These are phyloP conservation scores for Laburnicola sp. DNA, from an alignment of 2,329 filamentous ascomycete genomes.

Conservation along the genomic window DNA sequence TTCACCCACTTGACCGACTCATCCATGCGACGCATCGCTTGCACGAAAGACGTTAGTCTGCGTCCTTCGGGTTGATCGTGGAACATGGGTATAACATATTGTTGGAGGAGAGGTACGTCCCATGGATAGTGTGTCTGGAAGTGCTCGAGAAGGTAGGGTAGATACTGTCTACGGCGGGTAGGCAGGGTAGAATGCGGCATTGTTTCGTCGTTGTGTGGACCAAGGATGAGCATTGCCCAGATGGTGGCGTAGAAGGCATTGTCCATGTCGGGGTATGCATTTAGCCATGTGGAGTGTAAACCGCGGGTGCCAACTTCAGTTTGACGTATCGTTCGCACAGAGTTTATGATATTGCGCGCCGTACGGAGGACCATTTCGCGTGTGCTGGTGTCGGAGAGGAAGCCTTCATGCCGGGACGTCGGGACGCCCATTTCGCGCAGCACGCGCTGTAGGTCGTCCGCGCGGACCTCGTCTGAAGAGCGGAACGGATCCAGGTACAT, in stretches of 20 bases:
- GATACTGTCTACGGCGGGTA: conserved; percentile 56
- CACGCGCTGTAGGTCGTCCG: conserved; percentile 61
- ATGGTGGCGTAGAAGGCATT: conserved; percentile 71
- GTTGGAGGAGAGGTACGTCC: conserved; percentile 71
- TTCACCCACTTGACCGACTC: conserved; percentile 52
- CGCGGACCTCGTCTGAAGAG: conserved; percentile 66
- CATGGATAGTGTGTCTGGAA: conserved; percentile 69
- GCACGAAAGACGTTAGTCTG: conserved; percentile 57
- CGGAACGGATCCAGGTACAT: conserved; percentile 88
- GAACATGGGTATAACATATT: conserved; percentile 67
- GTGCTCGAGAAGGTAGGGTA: conserved; percentile 67
- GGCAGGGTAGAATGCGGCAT: conserved; percentile 22
- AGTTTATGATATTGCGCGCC: conserved; percentile 78
- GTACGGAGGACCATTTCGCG: conserved; percentile 73
- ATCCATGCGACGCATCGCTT: conserved; percentile 60
- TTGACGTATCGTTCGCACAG: conserved; percentile 58
- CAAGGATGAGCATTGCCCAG: conserved; percentile 64
- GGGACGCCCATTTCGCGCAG: conserved; percentile 59
- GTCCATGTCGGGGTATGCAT: conserved; percentile 53
- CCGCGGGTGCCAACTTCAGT: conserved; percentile 24
- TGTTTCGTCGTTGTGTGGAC: conserved; percentile 31
- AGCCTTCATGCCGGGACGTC: conserved; percentile 48
- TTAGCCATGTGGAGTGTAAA: conserved; percentile 31
- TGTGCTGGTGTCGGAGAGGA: conserved; percentile 66
- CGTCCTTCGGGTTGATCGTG: conserved; percentile 56